Evolutionary conservation across 495 filamentous ascomycete genomes (phyloP).

Genomic region (Lasiosphaeris hirsuta): DNA sequence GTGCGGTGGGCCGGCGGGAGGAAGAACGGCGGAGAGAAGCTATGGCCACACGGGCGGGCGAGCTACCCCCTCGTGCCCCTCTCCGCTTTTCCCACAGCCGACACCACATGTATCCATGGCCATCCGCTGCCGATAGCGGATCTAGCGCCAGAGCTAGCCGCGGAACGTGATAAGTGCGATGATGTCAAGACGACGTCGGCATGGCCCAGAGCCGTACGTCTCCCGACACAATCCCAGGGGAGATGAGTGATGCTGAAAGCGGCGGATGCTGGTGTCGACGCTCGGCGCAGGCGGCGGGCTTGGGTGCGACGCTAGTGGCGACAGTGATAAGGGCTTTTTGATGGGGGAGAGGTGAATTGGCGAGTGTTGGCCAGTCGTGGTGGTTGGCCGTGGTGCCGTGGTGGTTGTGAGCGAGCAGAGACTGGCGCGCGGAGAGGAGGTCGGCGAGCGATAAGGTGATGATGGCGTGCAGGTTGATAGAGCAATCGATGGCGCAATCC

Average conservation of each 20-base stretch:
- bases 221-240: no score
- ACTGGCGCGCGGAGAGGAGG: not conserved
- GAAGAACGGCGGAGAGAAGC: slow-evolving; percentile 2
- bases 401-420: not conserved
- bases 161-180: no score
- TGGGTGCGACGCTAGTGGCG: not conserved
- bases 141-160: no score
- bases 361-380: no score
- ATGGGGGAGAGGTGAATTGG: not conserved
- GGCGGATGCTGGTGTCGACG: no score
- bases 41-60: slow-evolving; percentile 7
- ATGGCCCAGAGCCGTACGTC: no score
- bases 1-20: not conserved
- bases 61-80: not conserved
- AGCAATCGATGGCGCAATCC: slow-evolving; percentile 1
- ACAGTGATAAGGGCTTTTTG: not conserved
- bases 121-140: no score
- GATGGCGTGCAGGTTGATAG: not conserved
- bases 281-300: no score
- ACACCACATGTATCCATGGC: no score
- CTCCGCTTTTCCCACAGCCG: not conserved
- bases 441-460: slow-evolving; percentile 5
- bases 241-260: no score
- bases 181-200: no score
- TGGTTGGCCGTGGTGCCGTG: not conserved